A percentile compares a stretch with the other conserved stretches of the same genome.
Conservation (phyloP, 2,329 filamentous ascomycete genomes). For the Cryoendolithus antarcticus region DNA sequence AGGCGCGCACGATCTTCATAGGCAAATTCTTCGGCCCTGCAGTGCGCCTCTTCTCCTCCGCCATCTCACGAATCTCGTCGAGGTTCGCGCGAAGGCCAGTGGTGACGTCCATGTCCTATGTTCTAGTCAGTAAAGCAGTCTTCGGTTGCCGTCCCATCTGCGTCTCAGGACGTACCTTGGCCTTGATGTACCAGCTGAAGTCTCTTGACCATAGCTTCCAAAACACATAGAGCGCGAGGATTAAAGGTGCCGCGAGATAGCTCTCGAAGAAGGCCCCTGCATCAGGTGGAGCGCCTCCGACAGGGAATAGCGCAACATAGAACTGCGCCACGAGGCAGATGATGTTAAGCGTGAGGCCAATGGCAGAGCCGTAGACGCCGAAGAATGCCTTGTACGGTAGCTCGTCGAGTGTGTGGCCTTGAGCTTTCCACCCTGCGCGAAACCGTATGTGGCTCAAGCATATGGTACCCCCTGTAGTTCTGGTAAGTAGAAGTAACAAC, state of each 20-base stretch:
- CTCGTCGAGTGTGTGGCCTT: slow-evolving; percentile 33
- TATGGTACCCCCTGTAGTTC: slow-evolving; percentile 44
- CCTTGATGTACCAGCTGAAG: no score
- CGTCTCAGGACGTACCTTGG: no score
- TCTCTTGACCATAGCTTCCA: slow-evolving; percentile 16
- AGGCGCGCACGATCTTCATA: no score
- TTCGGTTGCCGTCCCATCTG: no score
- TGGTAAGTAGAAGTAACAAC: no score
- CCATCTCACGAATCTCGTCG: no score
- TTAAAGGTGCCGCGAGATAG: slow-evolving; percentile 19
- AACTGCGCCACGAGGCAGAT: slow-evolving; percentile 30
- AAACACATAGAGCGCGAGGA: slow-evolving; percentile 17
- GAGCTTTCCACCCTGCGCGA: slow-evolving; percentile 55
- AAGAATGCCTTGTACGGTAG: slow-evolving; percentile 31
- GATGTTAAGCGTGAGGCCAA: slow-evolving; percentile 28
- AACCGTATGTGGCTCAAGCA: slow-evolving; percentile 83
- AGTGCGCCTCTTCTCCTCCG: no score
- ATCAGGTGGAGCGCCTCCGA: slow-evolving; percentile 9
- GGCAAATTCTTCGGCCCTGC: no score
- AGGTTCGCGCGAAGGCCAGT: no score
- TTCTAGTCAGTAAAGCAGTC: no score
- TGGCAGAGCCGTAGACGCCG: slow-evolving; percentile 29
- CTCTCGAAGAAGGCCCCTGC: slow-evolving; percentile 17
- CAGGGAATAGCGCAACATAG: slow-evolving; percentile 23
- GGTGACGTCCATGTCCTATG: no score